Evolutionary conservation across 106 monocot genomes (phyloP).

Genomic region (Agapanthus africanus): DNA sequence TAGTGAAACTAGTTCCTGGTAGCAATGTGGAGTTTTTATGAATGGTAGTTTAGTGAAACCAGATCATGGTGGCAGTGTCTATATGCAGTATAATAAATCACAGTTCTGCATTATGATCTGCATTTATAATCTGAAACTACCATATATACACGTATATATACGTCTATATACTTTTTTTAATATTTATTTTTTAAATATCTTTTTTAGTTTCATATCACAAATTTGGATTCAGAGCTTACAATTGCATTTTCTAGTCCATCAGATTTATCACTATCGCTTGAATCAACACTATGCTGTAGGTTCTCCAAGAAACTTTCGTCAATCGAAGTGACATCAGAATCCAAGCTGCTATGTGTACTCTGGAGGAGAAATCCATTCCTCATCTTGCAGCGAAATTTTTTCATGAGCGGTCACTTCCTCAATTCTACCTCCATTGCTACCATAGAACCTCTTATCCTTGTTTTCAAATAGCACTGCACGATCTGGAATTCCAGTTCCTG

Average conservation of each 20-base stretch:
- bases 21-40: too few species aligned
- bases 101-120: too few species aligned
- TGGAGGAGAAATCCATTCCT: conserved; percentile 92
- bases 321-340: conserved; percentile 28
- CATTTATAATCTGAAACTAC: too few species aligned
- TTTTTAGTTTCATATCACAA: too few species aligned
- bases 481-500: conserved; percentile 40
- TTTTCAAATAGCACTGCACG: conserved; percentile 22
- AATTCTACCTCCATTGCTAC: conserved; percentile 16
- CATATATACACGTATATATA: too few species aligned
- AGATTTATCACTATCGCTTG: conserved; percentile 6
- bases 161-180: too few species aligned
- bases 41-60: too few species aligned
- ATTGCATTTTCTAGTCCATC: conserved; percentile 9
- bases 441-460: conserved; percentile 23
- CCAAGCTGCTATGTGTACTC: conserved; percentile 48
- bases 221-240: conserved; percentile 14
- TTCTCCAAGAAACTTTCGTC: conserved; percentile 25
- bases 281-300: conserved; percentile 1
- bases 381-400: conserved; percentile 36
- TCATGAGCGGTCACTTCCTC: conserved; percentile 10
- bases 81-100: too few species aligned
- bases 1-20: too few species aligned
- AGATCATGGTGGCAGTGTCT: too few species aligned
- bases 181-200: too few species aligned